Conservation (phyloP, 371 early-diverging fungal species). For the Mortierella polycephala region DNA sequence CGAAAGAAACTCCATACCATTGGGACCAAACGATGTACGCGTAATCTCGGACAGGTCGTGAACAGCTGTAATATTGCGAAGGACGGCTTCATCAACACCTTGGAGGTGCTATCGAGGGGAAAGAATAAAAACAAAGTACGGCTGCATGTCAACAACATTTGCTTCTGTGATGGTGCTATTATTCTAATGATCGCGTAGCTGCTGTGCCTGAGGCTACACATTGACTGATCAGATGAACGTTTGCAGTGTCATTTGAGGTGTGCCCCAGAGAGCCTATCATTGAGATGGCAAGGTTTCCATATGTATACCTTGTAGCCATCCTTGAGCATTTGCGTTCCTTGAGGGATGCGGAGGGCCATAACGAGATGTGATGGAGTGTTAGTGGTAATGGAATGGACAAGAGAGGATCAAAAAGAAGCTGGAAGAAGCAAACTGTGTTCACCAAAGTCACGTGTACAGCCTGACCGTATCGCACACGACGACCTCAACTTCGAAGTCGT, state of each 20-base stretch:
- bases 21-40: slow-evolving; percentile 96
- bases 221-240: slow-evolving; percentile 6
- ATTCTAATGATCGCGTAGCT: neutral
- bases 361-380: slow-evolving; percentile 5
- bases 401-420: slow-evolving; percentile 42
- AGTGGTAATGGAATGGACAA: neutral
- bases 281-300: neutral
- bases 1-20: slow-evolving; percentile 70
- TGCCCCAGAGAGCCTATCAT: neutral
- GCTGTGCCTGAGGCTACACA: slow-evolving; percentile 7
- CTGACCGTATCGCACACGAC: neutral
- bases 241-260: neutral
- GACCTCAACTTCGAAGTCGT: neutral
- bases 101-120: slow-evolving; percentile 78
- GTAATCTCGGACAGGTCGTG: slow-evolving; percentile 92
- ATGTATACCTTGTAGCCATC: slow-evolving; percentile 92
- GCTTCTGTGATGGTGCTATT: neutral
- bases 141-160: slow-evolving; percentile 7
- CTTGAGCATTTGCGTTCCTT: slow-evolving; percentile 93
- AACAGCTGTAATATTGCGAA: slow-evolving; percentile 93
- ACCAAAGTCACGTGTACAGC: slow-evolving; percentile 27
- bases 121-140: slow-evolving; percentile 2
- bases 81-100: slow-evolving; percentile 97
- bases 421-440: slow-evolving; percentile 23
- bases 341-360: slow-evolving; percentile 96